These are phyloP conservation scores for Mucor lusitanicus DNA, from an alignment of 371 early-diverging fungal genomes.

Conservation along the genomic window DNA sequence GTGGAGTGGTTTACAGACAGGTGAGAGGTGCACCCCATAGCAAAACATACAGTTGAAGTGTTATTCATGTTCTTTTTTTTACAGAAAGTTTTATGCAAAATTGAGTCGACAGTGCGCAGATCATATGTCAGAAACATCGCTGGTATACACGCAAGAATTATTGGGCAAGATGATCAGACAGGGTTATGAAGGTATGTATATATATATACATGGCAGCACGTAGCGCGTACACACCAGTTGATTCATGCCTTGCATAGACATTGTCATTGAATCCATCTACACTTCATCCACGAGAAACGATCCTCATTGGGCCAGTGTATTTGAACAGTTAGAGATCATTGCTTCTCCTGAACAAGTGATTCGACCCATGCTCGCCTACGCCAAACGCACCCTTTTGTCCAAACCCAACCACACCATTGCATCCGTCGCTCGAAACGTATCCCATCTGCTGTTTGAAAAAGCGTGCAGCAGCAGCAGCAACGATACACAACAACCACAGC, in stretches of 20 bases:
- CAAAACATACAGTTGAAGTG: not conserved
- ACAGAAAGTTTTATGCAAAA: conserved; percentile 23
- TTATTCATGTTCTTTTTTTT: not conserved
- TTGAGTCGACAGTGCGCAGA: conserved; percentile 8
- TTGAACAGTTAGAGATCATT: not conserved
- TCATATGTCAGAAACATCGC: not conserved
- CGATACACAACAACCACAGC: not conserved
- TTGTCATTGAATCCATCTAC: conserved; percentile 23
- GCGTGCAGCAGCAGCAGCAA: too few relatives aligned
- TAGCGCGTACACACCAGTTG: not conserved
- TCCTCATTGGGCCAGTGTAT: not conserved
- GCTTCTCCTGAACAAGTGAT: conserved; percentile 7
- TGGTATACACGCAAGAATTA: conserved; percentile 20
- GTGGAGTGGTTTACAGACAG: conserved; percentile 21
- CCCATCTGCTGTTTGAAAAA: conserved; percentile 7
- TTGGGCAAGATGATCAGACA: conserved; percentile 34
- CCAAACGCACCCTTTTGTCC: not conserved
- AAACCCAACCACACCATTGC: not conserved
- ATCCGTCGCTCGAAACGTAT: not conserved
- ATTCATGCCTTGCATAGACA: conserved; percentile 5
- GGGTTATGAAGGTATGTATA: conserved; percentile 28
- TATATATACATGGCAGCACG: not conserved
- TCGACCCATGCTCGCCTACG: conserved; percentile 4
- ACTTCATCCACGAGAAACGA: conserved; percentile 7
- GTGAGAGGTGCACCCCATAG: not conserved